These are phyloP conservation scores for Cutaneotrichosporon arboriforme DNA, from an alignment of 1,284 basidiomycete genomes.

Conservation along the genomic window DNA sequence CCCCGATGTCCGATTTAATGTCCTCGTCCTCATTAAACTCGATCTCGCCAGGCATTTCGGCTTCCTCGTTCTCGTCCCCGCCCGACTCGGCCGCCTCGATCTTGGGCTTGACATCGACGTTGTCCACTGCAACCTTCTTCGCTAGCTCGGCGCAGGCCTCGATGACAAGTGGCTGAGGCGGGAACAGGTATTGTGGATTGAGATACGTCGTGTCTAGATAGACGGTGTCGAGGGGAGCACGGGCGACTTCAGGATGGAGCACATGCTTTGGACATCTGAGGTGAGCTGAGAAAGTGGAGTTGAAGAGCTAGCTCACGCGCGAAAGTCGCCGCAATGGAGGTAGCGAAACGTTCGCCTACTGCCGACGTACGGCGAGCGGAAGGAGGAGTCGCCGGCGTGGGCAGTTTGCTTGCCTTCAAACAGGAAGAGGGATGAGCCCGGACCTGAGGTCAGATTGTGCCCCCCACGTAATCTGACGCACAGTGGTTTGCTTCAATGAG, in stretches of 20 bases:
- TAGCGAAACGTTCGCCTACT: conserved; percentile 71
- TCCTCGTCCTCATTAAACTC: conserved; percentile 1
- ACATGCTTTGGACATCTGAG: conserved; percentile 66
- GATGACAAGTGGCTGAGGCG: conserved; percentile 87
- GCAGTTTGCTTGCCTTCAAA: conserved; percentile 88
- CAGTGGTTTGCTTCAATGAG: conserved; percentile 98
- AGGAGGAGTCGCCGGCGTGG: conserved; percentile 72
- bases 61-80: conserved; percentile 16
- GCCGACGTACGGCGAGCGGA: conserved; percentile 66
- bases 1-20: conserved; percentile 1
- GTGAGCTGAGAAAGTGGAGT: background rate
- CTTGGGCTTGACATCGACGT: conserved; percentile 30
- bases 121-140: conserved; percentile 31
- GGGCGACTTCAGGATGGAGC: conserved; percentile 70
- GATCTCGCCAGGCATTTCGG: background rate
- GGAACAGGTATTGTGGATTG: conserved; percentile 89
- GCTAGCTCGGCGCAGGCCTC: conserved; percentile 84
- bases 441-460: conserved; percentile 51
- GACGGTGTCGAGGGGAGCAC: conserved; percentile 73
- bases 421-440: conserved; percentile 87
- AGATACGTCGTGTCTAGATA: conserved; percentile 98
- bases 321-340: conserved; percentile 92
- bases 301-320: conserved; percentile 57
- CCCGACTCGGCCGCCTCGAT: conserved; percentile 5
- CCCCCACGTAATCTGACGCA: conserved; percentile 33